A percentile compares a stretch with the other conserved stretches of the same genome.
Conservation (phyloP, 768 basidiomycete genomes). For the Kwoniella bestiolae region DNA sequence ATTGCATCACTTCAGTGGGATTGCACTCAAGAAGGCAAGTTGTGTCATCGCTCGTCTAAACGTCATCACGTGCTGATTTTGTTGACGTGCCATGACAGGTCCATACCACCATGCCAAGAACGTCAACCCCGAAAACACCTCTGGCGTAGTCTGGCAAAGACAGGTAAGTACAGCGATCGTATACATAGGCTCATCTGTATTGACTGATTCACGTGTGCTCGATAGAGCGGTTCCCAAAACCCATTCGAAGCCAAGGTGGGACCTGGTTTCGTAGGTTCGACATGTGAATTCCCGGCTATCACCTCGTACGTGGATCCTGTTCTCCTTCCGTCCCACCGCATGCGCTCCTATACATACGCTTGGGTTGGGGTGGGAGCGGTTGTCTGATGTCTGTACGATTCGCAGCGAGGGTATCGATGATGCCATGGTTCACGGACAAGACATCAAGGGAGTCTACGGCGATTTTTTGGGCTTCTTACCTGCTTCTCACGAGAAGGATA, state of each 20-base stretch:
- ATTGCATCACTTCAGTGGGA: conserved; percentile 26
- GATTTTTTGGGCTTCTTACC: conserved; percentile 43
- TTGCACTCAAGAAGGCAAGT: conserved; percentile 20
- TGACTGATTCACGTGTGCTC: no score
- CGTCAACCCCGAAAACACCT: conserved; percentile 13
- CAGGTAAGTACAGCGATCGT: conserved; percentile 20
- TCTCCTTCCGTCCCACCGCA: no score
- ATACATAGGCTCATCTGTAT: not conserved
- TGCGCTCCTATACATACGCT: no score
- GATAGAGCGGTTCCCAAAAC: conserved; percentile 25
- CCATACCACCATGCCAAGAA: conserved; percentile 30
- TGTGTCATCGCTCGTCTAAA: not conserved
- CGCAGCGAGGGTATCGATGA: conserved; percentile 31
- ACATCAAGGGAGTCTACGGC: conserved; percentile 39
- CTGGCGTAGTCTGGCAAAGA: conserved; percentile 34
- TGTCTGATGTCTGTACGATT: no score
- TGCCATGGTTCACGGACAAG: conserved; percentile 29
- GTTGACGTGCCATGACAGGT: not conserved
- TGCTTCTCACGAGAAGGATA: conserved; percentile 20
- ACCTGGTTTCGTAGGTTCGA: conserved; percentile 34
- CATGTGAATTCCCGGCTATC: conserved; percentile 44
- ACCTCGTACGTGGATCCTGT: conserved; percentile 22
- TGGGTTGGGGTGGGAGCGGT: no score
- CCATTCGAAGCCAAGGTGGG: conserved; percentile 32
- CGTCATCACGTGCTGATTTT: not conserved